A percentile compares a stretch with the other conserved stretches of the same genome.
Evolutionary conservation across 176 grass and related monocot genomes (phyloP).

Genomic region (Themeda triandra): DNA sequence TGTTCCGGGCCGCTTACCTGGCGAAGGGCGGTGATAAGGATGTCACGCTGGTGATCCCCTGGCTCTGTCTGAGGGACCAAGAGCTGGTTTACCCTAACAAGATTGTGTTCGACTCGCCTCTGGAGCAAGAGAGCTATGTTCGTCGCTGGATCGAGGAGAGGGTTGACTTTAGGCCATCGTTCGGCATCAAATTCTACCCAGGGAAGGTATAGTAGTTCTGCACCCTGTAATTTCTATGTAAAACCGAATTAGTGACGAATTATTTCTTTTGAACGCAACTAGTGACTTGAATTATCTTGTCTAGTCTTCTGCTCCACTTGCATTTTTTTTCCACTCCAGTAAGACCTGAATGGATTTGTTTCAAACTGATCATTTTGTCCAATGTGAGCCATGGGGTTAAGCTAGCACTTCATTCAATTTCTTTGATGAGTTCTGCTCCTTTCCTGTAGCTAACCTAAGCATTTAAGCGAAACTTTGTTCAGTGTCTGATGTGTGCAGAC

Average conservation of each 20-base stretch:
- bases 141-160: conserved; percentile 76
- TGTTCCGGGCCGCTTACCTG: conserved; percentile 73
- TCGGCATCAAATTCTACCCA: conserved; percentile 90
- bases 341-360: not conserved
- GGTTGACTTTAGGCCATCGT: conserved; percentile 49
- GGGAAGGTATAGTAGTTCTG: conserved; percentile 53
- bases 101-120: conserved; percentile 52
- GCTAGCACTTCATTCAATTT: not conserved
- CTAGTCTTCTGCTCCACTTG: not conserved
- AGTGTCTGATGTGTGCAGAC: not conserved
- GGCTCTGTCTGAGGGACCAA: conserved; percentile 70
- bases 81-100: conserved; percentile 81
- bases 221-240: not conserved
- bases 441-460: not conserved
- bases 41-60: conserved; percentile 87
- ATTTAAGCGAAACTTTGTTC: not conserved
- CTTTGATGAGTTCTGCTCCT: not conserved
- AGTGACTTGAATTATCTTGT: not conserved
- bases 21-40: conserved; percentile 58
- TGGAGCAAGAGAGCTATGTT: conserved; percentile 74
- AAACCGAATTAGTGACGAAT: too few species aligned
- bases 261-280: too few species aligned
- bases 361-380: not conserved
- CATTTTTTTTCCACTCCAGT: not conserved
- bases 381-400: not conserved